Conservation (phyloP, 1,139 yeast species). For the Saccharomyces hybrid region DNA sequence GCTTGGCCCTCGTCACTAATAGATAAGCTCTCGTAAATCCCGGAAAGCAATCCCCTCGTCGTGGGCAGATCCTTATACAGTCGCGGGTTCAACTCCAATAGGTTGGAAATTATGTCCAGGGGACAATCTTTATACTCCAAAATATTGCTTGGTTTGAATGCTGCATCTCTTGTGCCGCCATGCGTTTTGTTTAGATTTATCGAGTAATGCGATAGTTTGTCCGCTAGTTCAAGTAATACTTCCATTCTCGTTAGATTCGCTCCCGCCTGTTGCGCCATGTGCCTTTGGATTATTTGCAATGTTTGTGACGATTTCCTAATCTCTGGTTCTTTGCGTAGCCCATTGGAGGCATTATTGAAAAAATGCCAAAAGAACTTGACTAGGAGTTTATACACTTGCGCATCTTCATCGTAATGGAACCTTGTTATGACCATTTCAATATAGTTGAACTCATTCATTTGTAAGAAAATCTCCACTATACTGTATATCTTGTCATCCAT, state of each 20-base stretch:
- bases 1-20: conserved; percentile 1
- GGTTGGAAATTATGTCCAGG: conserved; percentile 34
- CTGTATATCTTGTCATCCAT: conserved; percentile 13
- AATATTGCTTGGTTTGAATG: conserved; percentile 36
- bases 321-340: conserved; percentile 44
- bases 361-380: conserved; percentile 47
- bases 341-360: conserved; percentile 43
- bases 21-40: conserved; percentile 36
- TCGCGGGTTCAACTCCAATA: conserved; percentile 50
- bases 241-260: conserved; percentile 19
- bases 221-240: conserved; percentile 35
- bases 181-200: conserved; percentile 27
- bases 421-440: conserved; percentile 13
- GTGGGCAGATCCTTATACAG: conserved; percentile 45
- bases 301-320: conserved; percentile 40
- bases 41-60: conserved; percentile 38
- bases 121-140: conserved; percentile 30
- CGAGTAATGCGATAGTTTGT: conserved; percentile 33
- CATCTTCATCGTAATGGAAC: conserved; percentile 17
- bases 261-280: conserved; percentile 30
- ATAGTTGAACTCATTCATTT: conserved; percentile 20
- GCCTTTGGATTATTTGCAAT: conserved; percentile 34
- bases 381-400: conserved; percentile 10
- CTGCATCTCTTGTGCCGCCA: conserved; percentile 26
- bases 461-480: conserved; percentile 21